phyloP scores from a whole-genome alignment of 352 stramenopile species.

The Globisporangium nunn region DNA sequence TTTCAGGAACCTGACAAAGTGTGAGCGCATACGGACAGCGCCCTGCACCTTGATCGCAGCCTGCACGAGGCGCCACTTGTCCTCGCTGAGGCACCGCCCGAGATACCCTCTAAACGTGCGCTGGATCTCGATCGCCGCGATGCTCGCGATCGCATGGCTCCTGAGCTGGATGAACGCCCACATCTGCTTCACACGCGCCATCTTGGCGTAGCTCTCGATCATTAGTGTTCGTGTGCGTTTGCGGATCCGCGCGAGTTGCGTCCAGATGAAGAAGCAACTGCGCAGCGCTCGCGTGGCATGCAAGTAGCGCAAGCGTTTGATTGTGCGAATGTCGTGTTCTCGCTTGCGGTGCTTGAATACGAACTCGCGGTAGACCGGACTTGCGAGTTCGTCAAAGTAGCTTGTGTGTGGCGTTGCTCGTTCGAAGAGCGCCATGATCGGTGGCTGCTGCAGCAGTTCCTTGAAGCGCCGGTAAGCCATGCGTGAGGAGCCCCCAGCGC shows the following conservation, averaged over 20 bases:
- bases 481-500: constrained; percentile 22
- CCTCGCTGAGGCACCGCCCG: constrained; percentile 25
- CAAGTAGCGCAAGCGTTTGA: constrained; percentile 45
- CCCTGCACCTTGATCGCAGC: constrained; percentile 49
- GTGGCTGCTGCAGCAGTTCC: constrained; percentile 29
- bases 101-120: constrained; percentile 42
- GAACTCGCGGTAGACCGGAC: constrained; percentile 39
- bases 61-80: constrained; percentile 35
- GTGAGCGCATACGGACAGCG: constrained; percentile 54
- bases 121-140: constrained; percentile 61
- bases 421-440: constrained; percentile 36
- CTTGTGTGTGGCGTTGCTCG: constrained; percentile 35
- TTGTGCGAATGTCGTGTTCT: constrained; percentile 37
- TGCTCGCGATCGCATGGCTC: constrained; percentile 30
- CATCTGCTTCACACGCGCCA: constrained; percentile 26
- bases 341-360: constrained; percentile 39
- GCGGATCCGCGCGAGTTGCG: constrained; percentile 21
- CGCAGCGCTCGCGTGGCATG: constrained; percentile 34
- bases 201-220: constrained; percentile 17
- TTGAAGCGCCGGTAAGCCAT: constrained; percentile 41
- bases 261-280: constrained; percentile 35
- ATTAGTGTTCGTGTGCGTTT: constrained; percentile 29
- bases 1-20: constrained; percentile 40
- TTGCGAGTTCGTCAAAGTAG: constrained; percentile 47
- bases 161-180: constrained; percentile 36